Evolutionary conservation across 352 stramenopile species (phyloP), one percentile per base, ranked within the genome.

Genomic region (Pythium folliculosum): DNA sequence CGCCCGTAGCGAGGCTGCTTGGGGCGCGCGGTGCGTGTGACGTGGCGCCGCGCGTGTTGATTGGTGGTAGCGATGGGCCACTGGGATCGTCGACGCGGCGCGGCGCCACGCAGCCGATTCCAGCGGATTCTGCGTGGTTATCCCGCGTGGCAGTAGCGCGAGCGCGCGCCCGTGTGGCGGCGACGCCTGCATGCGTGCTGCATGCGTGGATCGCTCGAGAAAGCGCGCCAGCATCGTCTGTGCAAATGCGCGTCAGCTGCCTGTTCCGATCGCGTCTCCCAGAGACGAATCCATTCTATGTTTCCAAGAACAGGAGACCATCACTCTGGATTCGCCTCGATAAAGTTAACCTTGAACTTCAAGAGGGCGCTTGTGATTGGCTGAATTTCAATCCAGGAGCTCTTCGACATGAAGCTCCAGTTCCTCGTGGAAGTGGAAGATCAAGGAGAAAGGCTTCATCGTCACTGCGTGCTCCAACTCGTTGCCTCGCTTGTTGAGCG

Each of bases 301-400:
- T 32, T 32, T 32, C 27, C 27, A n/a, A n/a, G 27, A 32, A 32
- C 27, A 32, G 27, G 27, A 32, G 27, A 32, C 27, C 27, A 32
- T 32, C 27, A 32, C 27, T 32, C 27, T 5, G 5, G 27, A 32
- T 32, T 32, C 27, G 27, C 32, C 2, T 25, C 1, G 0, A 21
- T 10, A 38, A 62, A 62, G 55, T 62, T 62, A 53, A 51, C 55
- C 40, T 23, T n/a, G n/a, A n/a, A n/a, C n/a, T n/a, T n/a, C n/a
- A n/a, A 0, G 13, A 37, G 32, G 35, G 23, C 6, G 22, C 37
- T 60, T 21, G 14, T 23, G 17, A 32, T 53, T 6, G 21, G 10
- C 5, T 56, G 49, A 40, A 32, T 32, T 32, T 32, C 27, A 32
- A 32, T 32, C 27, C 27, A 32, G 27, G 27, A 32, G 27, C 27